Base-by-base conservation (phyloP, 305 asterid genomes). In the Fraxinus ornus region DNA sequence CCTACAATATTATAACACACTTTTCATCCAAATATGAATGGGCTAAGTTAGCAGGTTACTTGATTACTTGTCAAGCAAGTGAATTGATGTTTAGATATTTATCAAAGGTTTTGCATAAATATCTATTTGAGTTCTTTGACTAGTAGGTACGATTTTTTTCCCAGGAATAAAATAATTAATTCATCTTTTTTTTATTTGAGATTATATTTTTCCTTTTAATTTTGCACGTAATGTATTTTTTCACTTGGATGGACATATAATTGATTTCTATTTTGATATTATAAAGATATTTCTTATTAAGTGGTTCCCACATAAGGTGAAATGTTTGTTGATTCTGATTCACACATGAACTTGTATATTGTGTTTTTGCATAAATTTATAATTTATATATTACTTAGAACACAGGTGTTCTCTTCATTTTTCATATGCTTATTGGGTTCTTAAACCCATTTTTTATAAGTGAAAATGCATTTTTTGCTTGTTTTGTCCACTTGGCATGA, bases 1-100 rank as follows among this genome's bases (percentile, higher is more conserved):
- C 80, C 75, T 9, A 78, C 57, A 64, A 32, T 79, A 52, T 55
- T 35, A 37, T 47, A 72, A 39, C 19, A 2, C 28, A 78, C 80
- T 64, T 83, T 36, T 33, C 62, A 77, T 80, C 64, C 64, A 17
- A 52, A 6, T 52, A 17, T 52, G 64, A n/a, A 17, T 6, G 3
- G 22, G 24, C 64, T 52, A 52, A 52, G 8, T 52, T 52, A 52
- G 64, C 64, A 17, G 64, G 64, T 52, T 17, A 52, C 64, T 52
- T 17, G 64, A 17, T 52, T 19, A 52, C 22, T 52, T 5, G 64
- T 52, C 64, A 5, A 5, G 22, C 64, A 52, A 24, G 64, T 52
- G 22, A 52, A 52, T 17, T 52, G 64, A 52, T 52, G 64, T 52
- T 52, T n/a, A 52, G 64, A 52, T 17, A 52, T 17, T 52, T 17